phyloP scores from a whole-genome alignment of 2,329 filamentous ascomycete species.

The Tricladium varicosporioides region DNA sequence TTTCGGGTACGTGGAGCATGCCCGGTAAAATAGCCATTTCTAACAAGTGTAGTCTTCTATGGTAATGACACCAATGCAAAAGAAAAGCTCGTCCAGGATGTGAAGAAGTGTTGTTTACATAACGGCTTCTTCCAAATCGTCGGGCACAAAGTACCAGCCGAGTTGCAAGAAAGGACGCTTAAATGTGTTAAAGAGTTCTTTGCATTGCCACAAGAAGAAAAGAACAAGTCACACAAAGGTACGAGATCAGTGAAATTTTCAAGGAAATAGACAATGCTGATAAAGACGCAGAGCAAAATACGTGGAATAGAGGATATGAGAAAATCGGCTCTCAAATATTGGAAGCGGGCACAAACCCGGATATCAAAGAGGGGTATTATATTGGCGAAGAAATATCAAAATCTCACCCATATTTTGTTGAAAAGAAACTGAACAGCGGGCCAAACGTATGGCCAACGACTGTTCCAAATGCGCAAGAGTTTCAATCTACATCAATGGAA shows the following conservation, averaged over 20 bases:
- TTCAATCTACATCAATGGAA: constrained; percentile 38
- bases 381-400: constrained; percentile 40
- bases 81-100: constrained; percentile 33
- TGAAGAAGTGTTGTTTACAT: constrained; percentile 42
- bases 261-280: constrained; percentile 9
- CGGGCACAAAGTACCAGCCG: constrained; percentile 42
- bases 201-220: constrained; percentile 43
- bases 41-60: constrained; percentile 27
- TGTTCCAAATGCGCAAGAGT: constrained; percentile 21
- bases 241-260: background rate
- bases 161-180: constrained; percentile 41
- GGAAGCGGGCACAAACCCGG: constrained; percentile 41
- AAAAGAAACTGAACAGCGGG: constrained; percentile 37
- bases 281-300: constrained; percentile 35
- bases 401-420: constrained; percentile 34
- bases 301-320: constrained; percentile 47
- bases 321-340: constrained; percentile 43
- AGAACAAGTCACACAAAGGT: constrained; percentile 40
- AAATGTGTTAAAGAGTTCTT: constrained; percentile 44
- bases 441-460: constrained; percentile 42
- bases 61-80: constrained; percentile 31
- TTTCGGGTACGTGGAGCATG: too few species aligned
- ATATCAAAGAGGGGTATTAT: constrained; percentile 44
- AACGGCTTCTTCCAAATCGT: constrained; percentile 53
- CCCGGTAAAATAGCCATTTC: too few species aligned